Conservation (phyloP, 495 filamentous ascomycete genomes). For the Penicillium nucicola region DNA sequence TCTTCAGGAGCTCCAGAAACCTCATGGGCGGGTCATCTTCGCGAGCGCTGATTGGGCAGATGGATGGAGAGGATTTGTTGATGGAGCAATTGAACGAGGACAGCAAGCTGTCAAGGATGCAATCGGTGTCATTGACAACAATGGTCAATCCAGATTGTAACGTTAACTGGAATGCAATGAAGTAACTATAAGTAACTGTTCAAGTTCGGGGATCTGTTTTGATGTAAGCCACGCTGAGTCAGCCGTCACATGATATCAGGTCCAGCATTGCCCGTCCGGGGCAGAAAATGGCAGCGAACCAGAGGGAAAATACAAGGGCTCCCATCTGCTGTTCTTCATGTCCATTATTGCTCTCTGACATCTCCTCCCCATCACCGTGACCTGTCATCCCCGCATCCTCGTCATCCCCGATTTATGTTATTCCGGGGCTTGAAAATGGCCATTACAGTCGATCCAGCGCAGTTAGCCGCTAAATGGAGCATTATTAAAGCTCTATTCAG, state of each 20-base stretch:
- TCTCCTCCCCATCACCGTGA: conserved; percentile 21
- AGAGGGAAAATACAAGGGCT: conserved; percentile 27
- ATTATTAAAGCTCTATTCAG: conserved; percentile 2
- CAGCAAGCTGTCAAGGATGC: conserved; percentile 1
- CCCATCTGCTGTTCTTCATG: conserved; percentile 14
- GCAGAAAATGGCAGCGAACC: conserved; percentile 33
- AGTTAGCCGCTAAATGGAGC: not conserved
- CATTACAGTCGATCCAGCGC: not conserved
- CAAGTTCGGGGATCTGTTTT: too few species aligned
- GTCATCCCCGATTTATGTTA: not conserved
- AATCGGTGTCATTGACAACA: not conserved
- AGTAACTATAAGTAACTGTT: too few species aligned
- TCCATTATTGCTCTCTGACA: conserved; percentile 26
- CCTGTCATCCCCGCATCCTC: not conserved
- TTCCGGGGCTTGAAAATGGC: not conserved
- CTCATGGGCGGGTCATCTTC: conserved; percentile 18
- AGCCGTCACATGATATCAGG: conserved; percentile 42
- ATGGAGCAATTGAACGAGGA: conserved; percentile 27
- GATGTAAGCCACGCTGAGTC: conserved; percentile 23
- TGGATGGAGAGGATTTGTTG: conserved; percentile 27
- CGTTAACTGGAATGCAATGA: too few species aligned
- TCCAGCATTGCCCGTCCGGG: conserved; percentile 26
- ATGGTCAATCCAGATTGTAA: too few species aligned
- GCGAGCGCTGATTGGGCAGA: conserved; percentile 26
- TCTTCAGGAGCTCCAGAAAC: conserved; percentile 14